Conservation (phyloP, 2,329 filamentous ascomycete species). For the Ceratocystis albifundus region DNA sequence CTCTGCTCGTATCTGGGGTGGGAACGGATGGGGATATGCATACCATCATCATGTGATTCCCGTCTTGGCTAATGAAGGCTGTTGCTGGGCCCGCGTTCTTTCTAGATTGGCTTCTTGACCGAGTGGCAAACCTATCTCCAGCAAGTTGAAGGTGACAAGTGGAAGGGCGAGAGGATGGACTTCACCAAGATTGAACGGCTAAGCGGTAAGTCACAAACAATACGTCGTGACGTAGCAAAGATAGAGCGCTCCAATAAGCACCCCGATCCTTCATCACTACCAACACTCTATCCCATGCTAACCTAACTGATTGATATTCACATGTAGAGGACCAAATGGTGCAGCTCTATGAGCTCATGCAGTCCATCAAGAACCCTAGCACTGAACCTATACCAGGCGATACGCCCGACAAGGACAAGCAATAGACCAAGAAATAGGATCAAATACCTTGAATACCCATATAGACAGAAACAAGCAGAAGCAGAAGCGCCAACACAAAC, state of each 20-base stretch:
- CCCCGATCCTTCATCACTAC: no score
- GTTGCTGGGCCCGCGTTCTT: background rate
- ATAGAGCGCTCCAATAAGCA: no score
- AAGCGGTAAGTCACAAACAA: constrained; percentile 45
- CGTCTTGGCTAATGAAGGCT: no score
- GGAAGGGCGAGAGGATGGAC: constrained; percentile 48
- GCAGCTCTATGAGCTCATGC: constrained; percentile 90
- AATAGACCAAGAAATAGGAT: constrained; percentile 15
- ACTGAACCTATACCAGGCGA: constrained; percentile 9
- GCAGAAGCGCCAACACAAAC: background rate
- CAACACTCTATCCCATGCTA: background rate
- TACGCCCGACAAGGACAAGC: constrained; percentile 11
- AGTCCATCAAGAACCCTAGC: constrained; percentile 49
- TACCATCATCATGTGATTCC: no score
- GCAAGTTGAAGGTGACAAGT: constrained; percentile 73
- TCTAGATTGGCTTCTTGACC: constrained; percentile 81
- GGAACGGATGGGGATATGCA: no score
- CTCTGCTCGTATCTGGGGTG: no score
- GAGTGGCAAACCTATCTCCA: constrained; percentile 97
- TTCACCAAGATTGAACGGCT: constrained; percentile 29
- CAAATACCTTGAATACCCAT: background rate
- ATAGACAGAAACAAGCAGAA: background rate
- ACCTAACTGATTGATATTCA: background rate
- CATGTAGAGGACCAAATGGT: constrained; percentile 77
- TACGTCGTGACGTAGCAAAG: no score